Evolutionary conservation across 106 monocot genomes (phyloP), one percentile per base, ranked within the genome.

Genomic region (Phalaenopsis aphrodite): DNA sequence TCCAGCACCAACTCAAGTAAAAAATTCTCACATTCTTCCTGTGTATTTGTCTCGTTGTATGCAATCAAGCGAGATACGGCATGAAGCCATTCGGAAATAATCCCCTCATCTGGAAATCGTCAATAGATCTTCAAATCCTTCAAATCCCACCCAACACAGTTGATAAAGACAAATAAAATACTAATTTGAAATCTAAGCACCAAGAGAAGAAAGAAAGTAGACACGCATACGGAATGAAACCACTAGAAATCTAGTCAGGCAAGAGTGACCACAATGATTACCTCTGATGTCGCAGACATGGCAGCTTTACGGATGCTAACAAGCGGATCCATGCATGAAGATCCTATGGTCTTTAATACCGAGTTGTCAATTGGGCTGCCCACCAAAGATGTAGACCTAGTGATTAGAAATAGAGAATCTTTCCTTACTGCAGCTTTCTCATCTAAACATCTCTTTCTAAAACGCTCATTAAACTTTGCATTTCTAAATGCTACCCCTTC

Each of bases 401-500:
- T 82, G 41, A 91, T 85, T 41, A 99, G 88, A 79, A 95, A 52
- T 42, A 99, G 88, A 45, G 93, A 82, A 9, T 91, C 90, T 82
- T 93, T 99, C 87, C 91, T 95, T 19, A 99, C 99, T 2, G 88
- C 95, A 79, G 99, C 91, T 83, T 99, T 99, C 71, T 93, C 95
- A 83, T 99, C 99, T 42, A 68, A 56, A 77, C 92, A 95, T 85
- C 95, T 81, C 83, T 79, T 85, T 78, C 83, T 91, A 55, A 95
- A 64, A 47, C 91, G 81, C 85, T 85, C 84, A 56, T 69, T 85
- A n/a, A 95, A 87, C 18, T 61, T 67, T 6, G 64, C 48, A 80
- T 84, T 48, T 21, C 79, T 72, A 36, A 90, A 81, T 56, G 48
- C 78, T 21, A 84, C 36, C 16, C 84, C 19, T 38, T 87, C 76